Conservation (phyloP, 805 yeast genomes). For the Zygotorulaspora chibaensis region DNA sequence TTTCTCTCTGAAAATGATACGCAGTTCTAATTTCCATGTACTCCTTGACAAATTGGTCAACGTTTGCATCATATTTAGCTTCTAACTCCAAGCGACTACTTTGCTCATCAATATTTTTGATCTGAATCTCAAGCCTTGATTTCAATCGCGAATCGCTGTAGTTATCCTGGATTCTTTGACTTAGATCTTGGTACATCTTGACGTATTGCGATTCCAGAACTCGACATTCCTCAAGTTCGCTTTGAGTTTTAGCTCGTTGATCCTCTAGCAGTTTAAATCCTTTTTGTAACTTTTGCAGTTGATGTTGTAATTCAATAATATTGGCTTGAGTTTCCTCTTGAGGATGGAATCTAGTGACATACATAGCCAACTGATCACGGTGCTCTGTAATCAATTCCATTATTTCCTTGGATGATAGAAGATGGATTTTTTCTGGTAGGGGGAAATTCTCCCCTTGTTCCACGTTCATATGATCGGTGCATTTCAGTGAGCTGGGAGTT, state of each 20-base stretch:
- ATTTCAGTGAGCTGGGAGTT: not conserved
- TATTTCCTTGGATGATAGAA: constrained; percentile 26
- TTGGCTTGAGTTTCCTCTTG: constrained; percentile 12
- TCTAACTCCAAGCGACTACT: constrained; percentile 18
- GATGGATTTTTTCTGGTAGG: constrained; percentile 23
- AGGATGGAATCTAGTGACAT: constrained; percentile 24
- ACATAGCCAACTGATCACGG: constrained; percentile 17
- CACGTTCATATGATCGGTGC: not conserved
- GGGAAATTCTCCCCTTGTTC: constrained; percentile 3
- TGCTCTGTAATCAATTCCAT: constrained; percentile 19
- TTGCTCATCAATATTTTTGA: constrained; percentile 31
- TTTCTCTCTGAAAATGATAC: constrained; percentile 45
- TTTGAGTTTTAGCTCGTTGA: constrained; percentile 24
- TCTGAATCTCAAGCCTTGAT: constrained; percentile 27
- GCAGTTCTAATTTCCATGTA: constrained; percentile 41
- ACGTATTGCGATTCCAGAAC: constrained; percentile 31
- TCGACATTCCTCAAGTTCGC: constrained; percentile 26
- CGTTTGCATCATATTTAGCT: constrained; percentile 25
- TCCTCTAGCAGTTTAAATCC: constrained; percentile 26
- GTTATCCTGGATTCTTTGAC: constrained; percentile 37
- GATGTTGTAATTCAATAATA: constrained; percentile 10
- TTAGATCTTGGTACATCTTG: constrained; percentile 36
- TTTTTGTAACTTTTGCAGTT: constrained; percentile 20
- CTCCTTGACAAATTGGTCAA: constrained; percentile 39
- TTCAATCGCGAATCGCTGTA: constrained; percentile 38